These are phyloP conservation scores for Calonectria honghensis DNA, from an alignment of 2,329 filamentous ascomycete genomes.

Conservation along the genomic window DNA sequence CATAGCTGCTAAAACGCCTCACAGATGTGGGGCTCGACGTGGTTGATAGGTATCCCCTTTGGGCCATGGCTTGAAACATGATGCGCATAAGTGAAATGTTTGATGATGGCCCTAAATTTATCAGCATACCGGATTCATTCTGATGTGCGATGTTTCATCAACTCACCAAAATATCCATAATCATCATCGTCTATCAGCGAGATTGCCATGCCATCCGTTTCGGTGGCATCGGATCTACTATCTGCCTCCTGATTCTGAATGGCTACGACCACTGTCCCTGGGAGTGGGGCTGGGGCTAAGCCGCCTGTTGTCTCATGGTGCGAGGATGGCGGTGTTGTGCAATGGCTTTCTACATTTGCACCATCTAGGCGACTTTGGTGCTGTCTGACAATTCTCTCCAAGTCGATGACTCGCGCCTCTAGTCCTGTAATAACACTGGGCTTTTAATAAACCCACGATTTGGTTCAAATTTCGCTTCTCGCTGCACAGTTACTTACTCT, in stretches of 20 bases:
- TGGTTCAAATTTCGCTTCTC: not conserved
- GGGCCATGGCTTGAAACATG: conserved; percentile 37
- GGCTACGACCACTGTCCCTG: conserved; percentile 32
- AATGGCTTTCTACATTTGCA: conserved; percentile 6
- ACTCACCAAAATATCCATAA: conserved; percentile 42
- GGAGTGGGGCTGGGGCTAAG: not conserved
- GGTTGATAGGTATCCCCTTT: not conserved
- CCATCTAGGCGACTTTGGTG: conserved; percentile 12
- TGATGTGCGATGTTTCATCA: not conserved
- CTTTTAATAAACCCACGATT: not conserved
- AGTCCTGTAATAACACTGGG: conserved; percentile 24
- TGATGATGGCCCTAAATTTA: conserved; percentile 36
- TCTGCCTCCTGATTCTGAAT: conserved; percentile 29
- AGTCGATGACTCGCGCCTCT: conserved; percentile 10
- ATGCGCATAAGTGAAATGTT: conserved; percentile 43
- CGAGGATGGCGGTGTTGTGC: too few species aligned
- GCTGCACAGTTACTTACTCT: not conserved
- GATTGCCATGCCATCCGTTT: conserved; percentile 42
- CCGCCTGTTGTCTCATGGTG: not conserved
- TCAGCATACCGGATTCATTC: not conserved
- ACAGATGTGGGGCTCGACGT: not conserved
- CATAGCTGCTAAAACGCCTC: not conserved
- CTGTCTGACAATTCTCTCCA: conserved; percentile 1
- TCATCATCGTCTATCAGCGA: conserved; percentile 40
- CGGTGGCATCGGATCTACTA: conserved; percentile 8